A percentile compares a stretch with the other conserved stretches of the same genome.
Conservation (phyloP, 352 stramenopile species). For the Pythium phragmitis region DNA sequence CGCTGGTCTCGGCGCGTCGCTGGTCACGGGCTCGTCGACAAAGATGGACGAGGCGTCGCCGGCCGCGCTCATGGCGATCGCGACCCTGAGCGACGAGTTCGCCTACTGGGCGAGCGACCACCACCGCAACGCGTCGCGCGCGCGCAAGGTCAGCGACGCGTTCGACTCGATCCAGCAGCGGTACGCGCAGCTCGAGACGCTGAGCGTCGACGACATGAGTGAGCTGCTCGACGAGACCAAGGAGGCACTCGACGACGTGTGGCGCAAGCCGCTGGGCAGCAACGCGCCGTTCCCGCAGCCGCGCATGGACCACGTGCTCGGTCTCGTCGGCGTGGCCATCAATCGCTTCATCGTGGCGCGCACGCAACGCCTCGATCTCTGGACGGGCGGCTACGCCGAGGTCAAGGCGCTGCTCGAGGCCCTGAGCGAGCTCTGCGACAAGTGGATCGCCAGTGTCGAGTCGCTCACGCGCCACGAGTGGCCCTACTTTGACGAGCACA, state of each 20-base stretch:
- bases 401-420: conserved; percentile 61
- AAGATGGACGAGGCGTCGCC: conserved; percentile 31
- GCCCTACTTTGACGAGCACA: conserved; percentile 77
- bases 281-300: conserved; percentile 68
- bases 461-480: conserved; percentile 81
- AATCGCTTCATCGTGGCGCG: conserved; percentile 69
- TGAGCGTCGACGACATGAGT: conserved; percentile 75
- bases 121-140: conserved; percentile 51
- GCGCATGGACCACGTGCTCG: conserved; percentile 88
- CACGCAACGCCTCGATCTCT: conserved; percentile 54
- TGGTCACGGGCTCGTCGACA: conserved; percentile 25
- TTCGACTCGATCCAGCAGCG: conserved; percentile 86
- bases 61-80: conserved; percentile 69
- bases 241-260: conserved; percentile 89
- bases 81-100: conserved; percentile 85
- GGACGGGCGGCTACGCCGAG: conserved; percentile 61
- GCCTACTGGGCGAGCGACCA: conserved; percentile 81
- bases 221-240: conserved; percentile 86
- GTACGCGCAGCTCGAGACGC: conserved; percentile 56
- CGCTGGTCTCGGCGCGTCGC: conserved; percentile 42
- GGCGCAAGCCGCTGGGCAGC: conserved; percentile 71
- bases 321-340: conserved; percentile 75
- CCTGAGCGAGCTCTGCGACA: conserved; percentile 73
- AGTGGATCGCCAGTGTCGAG: conserved; percentile 70
- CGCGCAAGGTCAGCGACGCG: conserved; percentile 72